Base-by-base conservation (phyloP, 2,329 filamentous ascomycete genomes). In the Trichoderma cornu-damae region DNA sequence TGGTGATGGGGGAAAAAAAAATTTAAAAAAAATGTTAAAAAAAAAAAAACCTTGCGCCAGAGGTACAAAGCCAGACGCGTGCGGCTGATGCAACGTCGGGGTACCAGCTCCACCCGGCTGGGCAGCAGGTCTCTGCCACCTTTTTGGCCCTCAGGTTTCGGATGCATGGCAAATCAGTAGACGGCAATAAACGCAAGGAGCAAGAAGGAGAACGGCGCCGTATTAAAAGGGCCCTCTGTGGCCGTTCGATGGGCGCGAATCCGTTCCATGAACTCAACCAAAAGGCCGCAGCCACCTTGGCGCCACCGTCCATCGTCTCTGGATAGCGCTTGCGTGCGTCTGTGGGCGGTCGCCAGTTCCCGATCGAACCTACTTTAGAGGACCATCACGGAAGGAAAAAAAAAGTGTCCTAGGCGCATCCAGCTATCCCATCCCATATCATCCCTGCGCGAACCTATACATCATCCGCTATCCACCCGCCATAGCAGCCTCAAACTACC, bases 401-500 rank as follows among this genome's bases (percentile, higher is more conserved):
- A 59, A 59, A 56, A 59, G 57, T 43, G 51, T 59, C 57, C 43
- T 49, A 46, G 57, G 57, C 57, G 57, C 57, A 59, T 56, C 44
- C 55, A 43, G 24, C 55, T 26, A 22, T 35, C 35, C 38, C 50
- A 53, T 53, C 50, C n/a, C 35, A 34, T 34, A 34, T 12, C 57
- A 59, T 59, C 58, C 52, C 44, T 59, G 49, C 50, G 50, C 46
- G 44, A 51, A 40, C 50, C 20, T n/a, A 22, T 35, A 14, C 38
- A 46, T 57, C 22, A 38, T 42, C 26, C 30, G 46, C 58, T 40
- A 38, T 55, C 47, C 47, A 40, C 38, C 53, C 24, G 20, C 40
- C 30, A 48, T 43, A 48, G 34, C 54, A 18, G 26, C 37, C 42
- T 51, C 26, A 37, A n/a, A 34, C 35, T 42, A n/a, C 50, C 40